Evolutionary conservation across 78 protist genomes (phyloP), one percentile per base, ranked within the genome.

Genomic region (Dictyostelium citrinum): DNA sequence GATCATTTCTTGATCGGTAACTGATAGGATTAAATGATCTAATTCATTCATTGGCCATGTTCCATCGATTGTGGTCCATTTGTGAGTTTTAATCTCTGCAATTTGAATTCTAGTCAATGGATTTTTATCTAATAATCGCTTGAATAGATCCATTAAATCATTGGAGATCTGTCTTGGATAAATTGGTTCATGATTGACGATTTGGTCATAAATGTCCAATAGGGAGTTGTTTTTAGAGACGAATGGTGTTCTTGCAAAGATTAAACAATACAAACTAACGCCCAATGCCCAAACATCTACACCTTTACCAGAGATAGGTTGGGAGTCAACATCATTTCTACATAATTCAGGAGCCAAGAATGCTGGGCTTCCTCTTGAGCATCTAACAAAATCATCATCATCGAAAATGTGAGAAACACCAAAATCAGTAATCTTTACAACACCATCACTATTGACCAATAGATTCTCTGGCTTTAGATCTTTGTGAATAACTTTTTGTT

Each of bases 401-500:
- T 96, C 96, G 46, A 96, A 75, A 17, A 78, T 75, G 17, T 83
- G 96, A 2, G 95, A 77, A 1, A 90, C 94, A 14, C 97, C 95
- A 43, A 96, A 96, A 58, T 96, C 97, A 16, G 93, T 60, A 29
- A 96, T 84, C 80, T 90, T 91, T n/a, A 96, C 94, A 35, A 39
- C 64, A 4, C 92, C 97, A 67, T 93, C 93, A 22, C 49, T 67
- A 84, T 43, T 85, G 27, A 95, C 82, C 11, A 96, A 55, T n/a
- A 94, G 51, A 77, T 96, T 96, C 55, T 96, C 97, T 72, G 96
- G 96, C 49, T 96, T 96, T 24, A 96, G 41, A 76, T 96, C 97
- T n/a, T 96, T 76, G 55, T 96, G 97, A 22, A 96, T 91, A 41
- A 96, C 85, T 3, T 74, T 68, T 64, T 96, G 97, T 46, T 68